phyloP scores from a whole-genome alignment of 75 land plant species.

The Adiantum capillusveneris region DNA sequence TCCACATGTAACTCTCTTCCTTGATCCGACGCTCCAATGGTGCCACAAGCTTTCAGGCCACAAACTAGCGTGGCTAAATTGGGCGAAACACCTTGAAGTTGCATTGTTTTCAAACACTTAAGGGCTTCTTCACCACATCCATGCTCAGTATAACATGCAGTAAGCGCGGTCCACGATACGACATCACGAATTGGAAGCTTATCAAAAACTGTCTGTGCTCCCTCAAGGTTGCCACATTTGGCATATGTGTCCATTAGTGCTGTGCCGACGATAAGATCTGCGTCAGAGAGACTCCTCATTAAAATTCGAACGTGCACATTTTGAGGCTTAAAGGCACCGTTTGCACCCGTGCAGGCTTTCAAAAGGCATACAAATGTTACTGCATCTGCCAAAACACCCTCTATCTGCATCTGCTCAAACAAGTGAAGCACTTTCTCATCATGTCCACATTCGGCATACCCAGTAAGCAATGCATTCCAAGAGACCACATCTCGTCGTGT shows the following conservation, averaged over 20 bases:
- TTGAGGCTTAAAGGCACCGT: background rate
- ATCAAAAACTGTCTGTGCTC: slow-evolving; percentile 8
- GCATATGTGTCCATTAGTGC: slow-evolving; percentile 22
- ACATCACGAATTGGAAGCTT: slow-evolving; percentile 14
- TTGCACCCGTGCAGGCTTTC: slow-evolving; percentile 14
- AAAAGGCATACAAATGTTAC: slow-evolving; percentile 18
- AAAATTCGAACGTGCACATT: background rate
- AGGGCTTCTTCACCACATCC: slow-evolving; percentile 19
- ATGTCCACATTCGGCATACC: slow-evolving; percentile 11
- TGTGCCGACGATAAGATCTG: slow-evolving; percentile 9
- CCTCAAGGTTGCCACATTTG: slow-evolving; percentile 8
- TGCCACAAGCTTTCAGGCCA: slow-evolving; percentile 42
- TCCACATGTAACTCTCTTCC: slow-evolving; percentile 22
- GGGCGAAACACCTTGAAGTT: slow-evolving; percentile 4
- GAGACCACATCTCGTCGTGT: slow-evolving; percentile 13
- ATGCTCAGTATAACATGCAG: slow-evolving; percentile 3
- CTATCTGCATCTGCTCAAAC: slow-evolving; percentile 11
- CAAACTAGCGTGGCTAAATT: slow-evolving; percentile 32
- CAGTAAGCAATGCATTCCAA: slow-evolving; percentile 32
- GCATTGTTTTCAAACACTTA: slow-evolving; percentile 2
- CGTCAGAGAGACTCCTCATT: background rate
- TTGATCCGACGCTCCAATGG: slow-evolving; percentile 6
- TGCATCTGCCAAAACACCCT: slow-evolving; percentile 19
- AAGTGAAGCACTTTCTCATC: slow-evolving; percentile 12
- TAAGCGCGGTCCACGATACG: slow-evolving; percentile 23